Base-by-base conservation (phyloP, 768 basidiomycete genomes). In the Leccinum longicurvipes region DNA sequence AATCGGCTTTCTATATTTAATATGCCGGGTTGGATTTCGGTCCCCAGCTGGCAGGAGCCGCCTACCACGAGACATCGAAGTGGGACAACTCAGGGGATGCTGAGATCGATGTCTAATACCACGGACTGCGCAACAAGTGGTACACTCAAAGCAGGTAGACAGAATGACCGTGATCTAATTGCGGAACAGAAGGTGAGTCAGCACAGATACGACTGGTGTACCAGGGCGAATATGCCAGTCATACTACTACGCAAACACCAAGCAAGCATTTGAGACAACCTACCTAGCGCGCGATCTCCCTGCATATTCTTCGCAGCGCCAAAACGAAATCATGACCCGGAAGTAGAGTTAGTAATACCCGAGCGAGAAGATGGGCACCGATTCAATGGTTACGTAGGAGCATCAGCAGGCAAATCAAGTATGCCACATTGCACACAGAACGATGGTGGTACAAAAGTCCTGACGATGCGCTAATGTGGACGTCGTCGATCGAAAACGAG, bases 1-100 rank as follows among this genome's bases (percentile, higher is more conserved):
- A 81, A 76, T 57, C 83, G 83, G 17, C 83, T 85, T 65, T 83
- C 80, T 56, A 77, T 70, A 57, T 87, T 10, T 42, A 21, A 14
- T 42, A 21, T 42, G 19, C 19, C 19, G 6, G 21, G 19, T 21
- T 21, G 21, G 6, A 21, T 12, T 42, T 21, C 41, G 21, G 19
- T 5, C 41, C 41, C 19, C 41, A 36, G 36, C 12, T 14, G 17
- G 36, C 17, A 36, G 36, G n/a, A 36, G 36, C n/a, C n/a, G n/a
- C n/a, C n/a, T n/a, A 36, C 36, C 36, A 36, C 17, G 36, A 36
- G 36, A 19, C 39, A n/a, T n/a, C n/a, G n/a, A 19, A 41, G 39
- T 19, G 39, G 36, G 11, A 41, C n/a, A n/a, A 36, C 17, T 41
- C 39, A 3, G 15, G 36, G 36, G 36, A 19, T n/a, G 8, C 36